These are phyloP conservation scores for Handroanthus guayacan DNA, from an alignment of 257 asterid species.

Conservation along the genomic window DNA sequence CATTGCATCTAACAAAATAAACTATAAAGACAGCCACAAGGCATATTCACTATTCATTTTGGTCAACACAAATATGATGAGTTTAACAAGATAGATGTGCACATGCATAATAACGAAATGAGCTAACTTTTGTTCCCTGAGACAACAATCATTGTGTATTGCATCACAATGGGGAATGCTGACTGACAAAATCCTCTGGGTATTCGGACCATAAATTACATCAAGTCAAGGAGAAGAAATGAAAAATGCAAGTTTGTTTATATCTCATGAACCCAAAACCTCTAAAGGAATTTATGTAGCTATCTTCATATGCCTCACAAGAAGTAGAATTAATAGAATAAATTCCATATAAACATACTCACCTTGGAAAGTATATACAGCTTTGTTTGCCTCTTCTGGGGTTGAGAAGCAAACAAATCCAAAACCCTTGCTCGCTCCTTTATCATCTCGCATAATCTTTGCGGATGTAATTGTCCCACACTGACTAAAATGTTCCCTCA, in stretches of 20 bases:
- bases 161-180: neutral
- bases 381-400: slow-evolving; percentile 76
- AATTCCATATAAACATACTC: slow-evolving; percentile 22
- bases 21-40: neutral
- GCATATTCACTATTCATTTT: neutral
- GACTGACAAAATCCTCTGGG: neutral
- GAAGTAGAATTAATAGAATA: neutral
- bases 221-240: slow-evolving; percentile 13
- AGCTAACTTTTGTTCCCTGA: neutral
- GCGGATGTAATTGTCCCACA: slow-evolving; percentile 86
- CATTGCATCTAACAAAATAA: neutral
- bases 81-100: slow-evolving; percentile 10
- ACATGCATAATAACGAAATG: neutral
- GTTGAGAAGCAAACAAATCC: slow-evolving; percentile 92
- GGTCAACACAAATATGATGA: neutral
- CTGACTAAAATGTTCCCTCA: slow-evolving; percentile 62
- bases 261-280: slow-evolving; percentile 22
- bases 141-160: slow-evolving; percentile 16
- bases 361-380: slow-evolving; percentile 69
- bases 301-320: slow-evolving; percentile 16
- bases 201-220: neutral
- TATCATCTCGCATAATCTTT: slow-evolving; percentile 81
- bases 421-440: slow-evolving; percentile 82
- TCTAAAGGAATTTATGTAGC: neutral
- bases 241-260: neutral